Evolutionary conservation across 768 basidiomycete species (phyloP).

Genomic region (Epithele typhae): DNA sequence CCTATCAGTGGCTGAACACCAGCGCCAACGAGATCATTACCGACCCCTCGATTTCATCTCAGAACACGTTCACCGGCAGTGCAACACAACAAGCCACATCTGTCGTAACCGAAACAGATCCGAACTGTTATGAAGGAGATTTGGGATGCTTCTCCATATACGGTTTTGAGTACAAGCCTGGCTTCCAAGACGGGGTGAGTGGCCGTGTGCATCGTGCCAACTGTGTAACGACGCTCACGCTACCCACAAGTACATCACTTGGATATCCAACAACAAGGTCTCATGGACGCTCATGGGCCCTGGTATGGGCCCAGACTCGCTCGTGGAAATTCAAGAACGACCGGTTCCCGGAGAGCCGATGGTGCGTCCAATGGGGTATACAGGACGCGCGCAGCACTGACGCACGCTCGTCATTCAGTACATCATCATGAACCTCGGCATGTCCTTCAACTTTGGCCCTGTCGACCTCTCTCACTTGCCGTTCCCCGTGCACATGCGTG

Average conservation of each 20-base stretch:
- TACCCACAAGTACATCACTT: constrained; percentile 91
- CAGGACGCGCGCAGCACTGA: background rate
- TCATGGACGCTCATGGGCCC: constrained; percentile 74
- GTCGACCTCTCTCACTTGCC: constrained; percentile 68
- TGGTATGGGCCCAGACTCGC: constrained; percentile 60
- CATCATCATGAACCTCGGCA: constrained; percentile 79
- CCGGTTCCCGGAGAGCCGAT: constrained; percentile 83
- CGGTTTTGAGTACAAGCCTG: constrained; percentile 68
- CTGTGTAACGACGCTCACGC: background rate
- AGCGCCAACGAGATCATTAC: constrained; percentile 53
- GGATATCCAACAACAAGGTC: constrained; percentile 65
- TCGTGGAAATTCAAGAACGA: constrained; percentile 57
- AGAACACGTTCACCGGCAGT: constrained; percentile 68
- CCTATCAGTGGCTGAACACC: constrained; percentile 65
- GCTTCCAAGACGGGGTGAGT: constrained; percentile 63
- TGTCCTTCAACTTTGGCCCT: constrained; percentile 74
- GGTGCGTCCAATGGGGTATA: constrained; percentile 38
- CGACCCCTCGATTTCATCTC: constrained; percentile 47
- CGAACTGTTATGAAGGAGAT: constrained; percentile 61
- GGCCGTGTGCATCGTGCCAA: background rate
- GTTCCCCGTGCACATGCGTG: constrained; percentile 69
- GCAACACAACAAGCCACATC: constrained; percentile 78
- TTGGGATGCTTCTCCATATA: constrained; percentile 66
- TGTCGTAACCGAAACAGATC: constrained; percentile 62
- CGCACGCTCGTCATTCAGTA: constrained; percentile 43